A percentile compares a stretch with the other conserved stretches of the same genome.
phyloP scores from a whole-genome alignment of 805 yeast species.

The Candida nitratophila region DNA sequence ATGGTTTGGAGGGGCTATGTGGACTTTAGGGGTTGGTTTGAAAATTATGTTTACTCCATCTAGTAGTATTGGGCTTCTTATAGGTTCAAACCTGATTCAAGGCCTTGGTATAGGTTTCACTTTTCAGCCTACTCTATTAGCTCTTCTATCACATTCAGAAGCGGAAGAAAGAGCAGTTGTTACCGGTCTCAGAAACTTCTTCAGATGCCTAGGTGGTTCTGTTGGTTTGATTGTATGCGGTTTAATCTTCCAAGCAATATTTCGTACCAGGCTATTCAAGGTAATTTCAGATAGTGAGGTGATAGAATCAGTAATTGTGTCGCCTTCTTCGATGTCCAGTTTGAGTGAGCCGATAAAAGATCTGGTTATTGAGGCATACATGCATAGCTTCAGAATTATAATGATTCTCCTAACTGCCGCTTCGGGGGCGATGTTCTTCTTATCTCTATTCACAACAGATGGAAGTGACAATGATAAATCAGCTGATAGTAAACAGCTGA shows the following conservation, averaged over 20 bases:
- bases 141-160: slow-evolving; percentile 39
- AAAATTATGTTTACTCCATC: slow-evolving; percentile 25
- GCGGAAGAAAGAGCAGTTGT: slow-evolving; percentile 47
- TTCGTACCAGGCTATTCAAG: slow-evolving; percentile 1
- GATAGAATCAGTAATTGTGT: not conserved
- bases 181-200: slow-evolving; percentile 43
- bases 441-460: slow-evolving; percentile 8
- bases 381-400: slow-evolving; percentile 6
- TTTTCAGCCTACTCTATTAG: slow-evolving; percentile 45
- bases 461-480: slow-evolving; percentile 4
- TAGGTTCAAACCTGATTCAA: slow-evolving; percentile 27
- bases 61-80: slow-evolving; percentile 26
- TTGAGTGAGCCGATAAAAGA: not conserved
- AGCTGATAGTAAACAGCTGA: no score
- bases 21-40: slow-evolving; percentile 34
- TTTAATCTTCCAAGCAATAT: slow-evolving; percentile 7
- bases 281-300: not conserved
- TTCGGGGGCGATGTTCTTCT: slow-evolving; percentile 11
- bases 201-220: slow-evolving; percentile 50
- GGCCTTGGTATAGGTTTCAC: slow-evolving; percentile 39
- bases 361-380: slow-evolving; percentile 6
- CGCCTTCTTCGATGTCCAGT: slow-evolving; percentile 1
- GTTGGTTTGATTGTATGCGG: slow-evolving; percentile 34
- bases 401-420: slow-evolving; percentile 10
- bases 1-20: slow-evolving; percentile 24